phyloP scores from a whole-genome alignment of 148 eudicot genomes.

The Spergularia marina region DNA sequence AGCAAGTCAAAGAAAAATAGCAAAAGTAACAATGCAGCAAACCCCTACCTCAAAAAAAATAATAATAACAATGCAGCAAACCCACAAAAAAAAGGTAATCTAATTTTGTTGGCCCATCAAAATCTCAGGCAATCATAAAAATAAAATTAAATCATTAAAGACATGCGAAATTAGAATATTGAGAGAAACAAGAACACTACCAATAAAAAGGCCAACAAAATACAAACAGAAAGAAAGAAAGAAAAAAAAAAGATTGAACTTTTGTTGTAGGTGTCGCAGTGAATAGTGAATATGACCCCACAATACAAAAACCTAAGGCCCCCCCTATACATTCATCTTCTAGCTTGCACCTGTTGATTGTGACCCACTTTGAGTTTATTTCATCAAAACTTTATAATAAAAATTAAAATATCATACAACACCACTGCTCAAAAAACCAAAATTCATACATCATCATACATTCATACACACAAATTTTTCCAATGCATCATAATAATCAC shows the following conservation, averaged over 20 bases:
- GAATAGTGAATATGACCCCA: conserved; percentile 21
- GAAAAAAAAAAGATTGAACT: not conserved
- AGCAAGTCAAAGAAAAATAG: not conserved
- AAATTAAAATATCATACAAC: not conserved
- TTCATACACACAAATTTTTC: not conserved
- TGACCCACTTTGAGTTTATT: conserved; percentile 33
- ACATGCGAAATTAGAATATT: conserved; percentile 18
- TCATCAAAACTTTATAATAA: not conserved
- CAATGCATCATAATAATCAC: not conserved
- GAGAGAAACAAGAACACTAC: not conserved
- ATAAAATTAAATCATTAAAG: not conserved
- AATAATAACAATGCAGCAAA: not conserved
- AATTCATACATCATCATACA: not conserved
- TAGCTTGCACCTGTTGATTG: conserved; percentile 22
- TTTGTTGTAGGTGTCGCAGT: not conserved
- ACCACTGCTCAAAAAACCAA: not conserved
- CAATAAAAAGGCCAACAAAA: conserved; percentile 10
- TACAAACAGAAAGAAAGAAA: not conserved
- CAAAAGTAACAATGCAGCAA: not conserved
- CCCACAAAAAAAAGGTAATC: not conserved
- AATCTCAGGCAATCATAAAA: not conserved
- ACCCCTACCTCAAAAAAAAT: too few relatives aligned
- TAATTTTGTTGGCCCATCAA: conserved; percentile 1
- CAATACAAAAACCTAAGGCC: not conserved
- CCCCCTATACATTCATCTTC: conserved; percentile 7